A percentile compares a stretch with the other conserved stretches of the same genome.
Conservation (phyloP, 306 rosid genomes). For the Sophora flavescens region DNA sequence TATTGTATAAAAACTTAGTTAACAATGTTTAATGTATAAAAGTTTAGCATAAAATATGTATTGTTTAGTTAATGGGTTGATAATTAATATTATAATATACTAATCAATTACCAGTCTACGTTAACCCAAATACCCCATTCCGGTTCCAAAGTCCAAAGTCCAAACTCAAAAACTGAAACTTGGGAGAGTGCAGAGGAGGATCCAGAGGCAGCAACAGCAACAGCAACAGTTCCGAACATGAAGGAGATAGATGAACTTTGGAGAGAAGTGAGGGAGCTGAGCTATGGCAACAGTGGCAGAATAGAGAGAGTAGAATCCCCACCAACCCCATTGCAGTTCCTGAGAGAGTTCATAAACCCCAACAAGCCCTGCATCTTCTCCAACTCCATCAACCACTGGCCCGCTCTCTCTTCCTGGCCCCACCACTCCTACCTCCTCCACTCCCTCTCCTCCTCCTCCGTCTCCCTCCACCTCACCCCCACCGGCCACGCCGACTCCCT, state of each 20-base stretch:
- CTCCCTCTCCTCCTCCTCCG: constrained; percentile 60
- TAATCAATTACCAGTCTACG: too few relatives aligned
- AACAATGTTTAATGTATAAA: too few relatives aligned
- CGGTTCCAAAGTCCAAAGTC: too few relatives aligned
- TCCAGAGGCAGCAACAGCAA: too few relatives aligned
- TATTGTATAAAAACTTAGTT: too few relatives aligned
- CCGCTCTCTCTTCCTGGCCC: constrained; percentile 72
- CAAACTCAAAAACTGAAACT: not conserved
- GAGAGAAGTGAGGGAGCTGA: constrained; percentile 77
- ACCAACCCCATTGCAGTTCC: constrained; percentile 67
- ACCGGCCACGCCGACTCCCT: constrained; percentile 79
- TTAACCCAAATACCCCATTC: too few relatives aligned
- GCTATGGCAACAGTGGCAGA: constrained; percentile 56
- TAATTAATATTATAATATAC: too few relatives aligned
- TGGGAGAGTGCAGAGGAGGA: too few relatives aligned
- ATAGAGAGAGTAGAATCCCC: constrained; percentile 64
- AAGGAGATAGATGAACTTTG: constrained; percentile 66
- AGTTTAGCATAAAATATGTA: too few relatives aligned
- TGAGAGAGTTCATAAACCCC: constrained; percentile 65
- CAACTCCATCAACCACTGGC: constrained; percentile 74
- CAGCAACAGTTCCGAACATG: not conserved
- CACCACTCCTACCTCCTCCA: constrained; percentile 59
- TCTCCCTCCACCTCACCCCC: constrained; percentile 89
- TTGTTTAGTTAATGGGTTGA: too few relatives aligned
- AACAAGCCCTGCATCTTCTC: constrained; percentile 87